Evolutionary conservation across 2,329 filamentous ascomycete species (phyloP).

Genomic region (Neocatenulostroma microsporum): DNA sequence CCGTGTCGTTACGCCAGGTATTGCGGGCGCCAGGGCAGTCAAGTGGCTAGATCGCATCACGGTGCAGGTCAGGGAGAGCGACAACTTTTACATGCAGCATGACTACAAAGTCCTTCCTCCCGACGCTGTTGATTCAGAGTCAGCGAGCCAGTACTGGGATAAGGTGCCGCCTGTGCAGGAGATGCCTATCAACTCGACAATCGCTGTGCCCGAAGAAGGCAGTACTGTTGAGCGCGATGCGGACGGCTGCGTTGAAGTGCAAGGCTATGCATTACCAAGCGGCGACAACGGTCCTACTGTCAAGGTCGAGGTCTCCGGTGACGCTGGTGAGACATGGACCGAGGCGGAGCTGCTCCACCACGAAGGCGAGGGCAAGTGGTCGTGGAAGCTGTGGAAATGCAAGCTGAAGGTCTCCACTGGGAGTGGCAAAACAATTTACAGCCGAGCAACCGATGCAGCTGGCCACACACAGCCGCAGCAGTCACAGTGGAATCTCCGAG

Average conservation of each 20-base stretch:
- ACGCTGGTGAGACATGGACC: conserved; percentile 43
- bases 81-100: conserved; percentile 50
- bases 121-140: conserved; percentile 40
- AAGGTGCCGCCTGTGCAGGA: conserved; percentile 44
- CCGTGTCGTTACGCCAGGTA: conserved; percentile 51
- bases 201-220: conserved; percentile 42
- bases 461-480: conserved; percentile 45
- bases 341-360: conserved; percentile 38
- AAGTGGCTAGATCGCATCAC: conserved; percentile 57
- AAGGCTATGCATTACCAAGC: conserved; percentile 50
- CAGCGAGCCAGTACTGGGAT: conserved; percentile 48
- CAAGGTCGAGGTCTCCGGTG: conserved; percentile 46
- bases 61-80: conserved; percentile 49
- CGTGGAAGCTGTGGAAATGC: conserved; percentile 49
- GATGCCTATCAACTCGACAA: conserved; percentile 24
- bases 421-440: conserved; percentile 42
- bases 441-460: conserved; percentile 47
- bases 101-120: conserved; percentile 53
- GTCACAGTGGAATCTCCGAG: conserved; percentile 51
- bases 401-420: conserved; percentile 33
- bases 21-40: conserved; percentile 56
- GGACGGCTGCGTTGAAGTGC: conserved; percentile 41
- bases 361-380: conserved; percentile 32
- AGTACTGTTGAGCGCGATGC: conserved; percentile 35
- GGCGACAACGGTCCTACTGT: conserved; percentile 47